Percentiles rank a stretch among this genome's conserved stretches.
Conservation (phyloP, 176 grass and related monocot species). For the maize (Zea mays) region DNA sequence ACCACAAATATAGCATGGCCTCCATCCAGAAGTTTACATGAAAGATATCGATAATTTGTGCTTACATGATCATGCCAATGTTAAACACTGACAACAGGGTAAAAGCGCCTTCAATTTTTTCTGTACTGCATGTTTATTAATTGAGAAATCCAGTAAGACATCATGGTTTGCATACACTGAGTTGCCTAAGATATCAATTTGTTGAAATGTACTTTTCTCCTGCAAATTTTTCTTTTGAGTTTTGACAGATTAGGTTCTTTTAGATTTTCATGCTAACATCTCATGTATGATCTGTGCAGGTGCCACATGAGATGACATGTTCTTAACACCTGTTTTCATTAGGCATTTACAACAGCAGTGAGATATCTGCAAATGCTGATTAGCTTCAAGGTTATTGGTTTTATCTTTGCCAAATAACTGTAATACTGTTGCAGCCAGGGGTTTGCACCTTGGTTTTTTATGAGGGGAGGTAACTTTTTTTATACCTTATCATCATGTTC, state of each 20-base stretch:
- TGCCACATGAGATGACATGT: slow-evolving; percentile 26
- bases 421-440: slow-evolving; percentile 6
- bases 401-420: slow-evolving; percentile 16
- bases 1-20: not conserved
- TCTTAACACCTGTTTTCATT: slow-evolving; percentile 5
- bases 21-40: not conserved
- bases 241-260: slow-evolving; percentile 7
- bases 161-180: not conserved
- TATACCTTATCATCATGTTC: not conserved
- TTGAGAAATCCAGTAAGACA: not conserved
- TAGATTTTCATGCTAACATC: slow-evolving; percentile 13
- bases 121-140: slow-evolving; percentile 14
- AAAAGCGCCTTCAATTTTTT: not conserved
- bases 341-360: slow-evolving; percentile 18
- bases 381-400: slow-evolving; percentile 7
- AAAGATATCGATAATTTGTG: not conserved
- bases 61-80: not conserved
- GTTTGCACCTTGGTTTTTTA: slow-evolving; percentile 15
- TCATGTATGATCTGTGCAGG: slow-evolving; percentile 30
- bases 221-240: not conserved
- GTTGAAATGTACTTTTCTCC: slow-evolving; percentile 20
- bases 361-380: slow-evolving; percentile 40
- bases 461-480: slow-evolving; percentile 49
- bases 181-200: not conserved
- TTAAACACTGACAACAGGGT: not conserved